Conservation (phyloP, 352 stramenopile species). For the Phytophthora vignae region DNA sequence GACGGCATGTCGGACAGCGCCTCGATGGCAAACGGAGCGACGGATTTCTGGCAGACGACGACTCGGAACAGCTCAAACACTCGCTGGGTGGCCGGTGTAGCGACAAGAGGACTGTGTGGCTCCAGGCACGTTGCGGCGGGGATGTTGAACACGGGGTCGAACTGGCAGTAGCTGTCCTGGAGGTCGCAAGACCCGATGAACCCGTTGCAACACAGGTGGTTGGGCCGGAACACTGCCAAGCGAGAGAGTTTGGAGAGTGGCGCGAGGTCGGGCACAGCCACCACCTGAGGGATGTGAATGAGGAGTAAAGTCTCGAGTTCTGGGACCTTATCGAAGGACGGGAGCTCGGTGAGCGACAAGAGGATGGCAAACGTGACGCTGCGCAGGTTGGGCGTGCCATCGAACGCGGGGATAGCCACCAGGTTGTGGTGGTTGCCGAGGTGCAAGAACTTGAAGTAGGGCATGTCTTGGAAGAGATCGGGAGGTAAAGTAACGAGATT, state of each 20-base stretch:
- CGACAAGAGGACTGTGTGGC: slow-evolving; percentile 10
- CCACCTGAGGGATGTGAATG: slow-evolving; percentile 20
- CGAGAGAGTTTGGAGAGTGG: slow-evolving; percentile 20
- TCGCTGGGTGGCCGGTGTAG: slow-evolving; percentile 10
- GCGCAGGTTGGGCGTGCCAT: slow-evolving; percentile 27
- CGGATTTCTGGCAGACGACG: slow-evolving; percentile 21
- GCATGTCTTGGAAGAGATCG: slow-evolving; percentile 32
- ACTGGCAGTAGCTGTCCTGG: slow-evolving; percentile 18
- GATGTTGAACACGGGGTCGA: slow-evolving; percentile 12
- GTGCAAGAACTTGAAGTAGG: slow-evolving; percentile 29
- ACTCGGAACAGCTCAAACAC: slow-evolving; percentile 19
- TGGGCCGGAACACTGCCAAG: slow-evolving; percentile 24
- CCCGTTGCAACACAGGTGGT: slow-evolving; percentile 36
- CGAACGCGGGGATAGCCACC: slow-evolving; percentile 13
- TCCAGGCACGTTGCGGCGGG: slow-evolving; percentile 18
- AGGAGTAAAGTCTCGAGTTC: slow-evolving; percentile 24
- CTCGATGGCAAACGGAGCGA: slow-evolving; percentile 14
- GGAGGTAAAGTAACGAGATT: slow-evolving; percentile 25
- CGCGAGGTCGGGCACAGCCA: slow-evolving; percentile 22
- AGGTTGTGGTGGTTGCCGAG: slow-evolving; percentile 30
- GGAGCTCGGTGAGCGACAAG: slow-evolving; percentile 22
- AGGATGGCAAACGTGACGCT: slow-evolving; percentile 26
- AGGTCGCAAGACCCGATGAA: slow-evolving; percentile 29
- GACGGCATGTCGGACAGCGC: slow-evolving; percentile 16
- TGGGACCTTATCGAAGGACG: slow-evolving; percentile 18